These are phyloP conservation scores for Plasmodium knowlesi DNA, from an alignment of 169 alveolate genomes.

Conservation along the genomic window DNA sequence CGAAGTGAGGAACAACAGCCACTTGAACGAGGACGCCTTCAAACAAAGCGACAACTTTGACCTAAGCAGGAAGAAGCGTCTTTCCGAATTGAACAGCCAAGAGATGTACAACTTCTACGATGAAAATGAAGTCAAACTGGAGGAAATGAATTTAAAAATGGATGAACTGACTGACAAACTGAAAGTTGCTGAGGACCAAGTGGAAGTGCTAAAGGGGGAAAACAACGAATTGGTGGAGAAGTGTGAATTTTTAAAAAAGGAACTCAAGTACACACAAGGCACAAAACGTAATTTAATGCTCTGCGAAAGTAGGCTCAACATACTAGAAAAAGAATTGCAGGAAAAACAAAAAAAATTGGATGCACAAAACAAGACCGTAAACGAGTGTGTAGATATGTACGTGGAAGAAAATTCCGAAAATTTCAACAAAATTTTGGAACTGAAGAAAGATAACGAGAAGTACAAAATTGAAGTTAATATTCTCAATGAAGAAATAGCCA, in stretches of 20 bases:
- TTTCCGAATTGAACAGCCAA: slow-evolving; percentile 20
- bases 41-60: not conserved
- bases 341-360: slow-evolving; percentile 60
- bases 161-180: slow-evolving; percentile 61
- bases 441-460: slow-evolving; percentile 48
- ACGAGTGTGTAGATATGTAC: slow-evolving; percentile 68
- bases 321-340: slow-evolving; percentile 63
- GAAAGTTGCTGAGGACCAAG: slow-evolving; percentile 14
- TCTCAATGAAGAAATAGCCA: slow-evolving; percentile 55
- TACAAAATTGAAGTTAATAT: slow-evolving; percentile 60
- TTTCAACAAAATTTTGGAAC: slow-evolving; percentile 64
- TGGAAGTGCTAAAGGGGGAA: slow-evolving; percentile 28
- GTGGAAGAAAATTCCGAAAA: slow-evolving; percentile 75
- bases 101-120: slow-evolving; percentile 50
- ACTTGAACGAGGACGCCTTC: not conserved
- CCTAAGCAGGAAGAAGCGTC: slow-evolving; percentile 8
- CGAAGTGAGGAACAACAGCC: not conserved
- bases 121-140: slow-evolving; percentile 66
- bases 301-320: slow-evolving; percentile 64
- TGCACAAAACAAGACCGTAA: slow-evolving; percentile 65
- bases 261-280: slow-evolving; percentile 51
- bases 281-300: slow-evolving; percentile 63
- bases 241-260: slow-evolving; percentile 59
- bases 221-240: slow-evolving; percentile 57
- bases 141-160: slow-evolving; percentile 66